Evolutionary conservation across 208 protist genomes (phyloP), one percentile per base, ranked within the genome.

Genomic region (Crithidia sp.): DNA sequence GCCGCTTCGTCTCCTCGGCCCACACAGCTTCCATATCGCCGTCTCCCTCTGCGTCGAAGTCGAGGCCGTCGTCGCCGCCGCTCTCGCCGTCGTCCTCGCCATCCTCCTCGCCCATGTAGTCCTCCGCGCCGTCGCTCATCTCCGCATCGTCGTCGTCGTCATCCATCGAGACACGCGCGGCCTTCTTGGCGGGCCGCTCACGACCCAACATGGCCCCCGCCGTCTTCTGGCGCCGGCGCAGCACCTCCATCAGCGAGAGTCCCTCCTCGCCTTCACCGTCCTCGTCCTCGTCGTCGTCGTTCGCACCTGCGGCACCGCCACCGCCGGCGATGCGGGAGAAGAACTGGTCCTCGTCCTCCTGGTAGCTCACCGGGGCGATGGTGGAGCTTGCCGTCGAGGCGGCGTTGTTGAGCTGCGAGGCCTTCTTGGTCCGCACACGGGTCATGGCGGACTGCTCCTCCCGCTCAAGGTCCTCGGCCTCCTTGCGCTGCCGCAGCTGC

Each of bases 271-370:
- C 84, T 8, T 82, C 81, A 8, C 67, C 72, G 7, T 71, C 76
- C 10, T 69, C 54, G 49, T 74, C 66, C 49, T 70, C 84, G 39
- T 74, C 74, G 41, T 82, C 28, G 28, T 28, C 28, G 28, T 28
- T 28, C 28, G 28, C 28, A 28, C 28, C 28, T 28, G 28, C 75
- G 44, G 71, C 77, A 19, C 50, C 45, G 50, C 17, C 59, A 55
- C 63, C 77, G 45, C 67, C 83, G n/a, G 85, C 63, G n/a, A 97
- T 66, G 67, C 88, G 89, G n/a, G 86, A 74, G 69, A 97, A 95
- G 82, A 93, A 97, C 80, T 97, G 93, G 60, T 97, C 93, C 60
- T 94, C 93, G 66, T 95, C 91, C 83, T 97, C 90, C 43, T 87
- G 85, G 79, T 97, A 97, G 52, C 83, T 83, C 17, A 94, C 74